Conservation (phyloP, 208 protist genomes). For the Herpetomonas samuelpessoai region DNA sequence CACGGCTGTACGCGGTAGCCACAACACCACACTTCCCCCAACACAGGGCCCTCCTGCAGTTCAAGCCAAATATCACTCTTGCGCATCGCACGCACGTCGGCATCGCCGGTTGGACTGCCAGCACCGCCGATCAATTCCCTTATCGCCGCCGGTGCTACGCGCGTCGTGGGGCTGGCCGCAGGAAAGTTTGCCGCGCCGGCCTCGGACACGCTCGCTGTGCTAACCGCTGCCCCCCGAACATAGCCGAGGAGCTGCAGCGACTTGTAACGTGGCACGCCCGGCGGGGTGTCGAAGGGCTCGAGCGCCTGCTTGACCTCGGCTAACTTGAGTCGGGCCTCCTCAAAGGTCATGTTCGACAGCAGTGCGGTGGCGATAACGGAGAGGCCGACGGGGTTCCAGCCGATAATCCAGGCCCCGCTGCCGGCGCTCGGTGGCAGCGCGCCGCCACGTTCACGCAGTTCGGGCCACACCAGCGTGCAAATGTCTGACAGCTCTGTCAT, state of each 20-base stretch:
- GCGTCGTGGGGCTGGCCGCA: not conserved
- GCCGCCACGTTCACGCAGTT: constrained; percentile 6
- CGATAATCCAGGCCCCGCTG: constrained; percentile 58
- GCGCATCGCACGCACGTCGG: constrained; percentile 28
- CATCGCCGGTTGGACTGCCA: not conserved
- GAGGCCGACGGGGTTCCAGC: constrained; percentile 79
- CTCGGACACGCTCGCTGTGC: not conserved
- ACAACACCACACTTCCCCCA: constrained; percentile 82
- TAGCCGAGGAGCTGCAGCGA: constrained; percentile 58
- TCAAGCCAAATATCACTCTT: constrained; percentile 79
- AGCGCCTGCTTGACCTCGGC: constrained; percentile 29
- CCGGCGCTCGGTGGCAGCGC: not conserved
- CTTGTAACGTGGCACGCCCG: constrained; percentile 25
- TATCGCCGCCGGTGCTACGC: not conserved
- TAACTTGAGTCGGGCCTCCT: constrained; percentile 35
- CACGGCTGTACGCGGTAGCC: constrained; percentile 78
- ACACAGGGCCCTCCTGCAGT: constrained; percentile 52
- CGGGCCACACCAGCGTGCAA: constrained; percentile 79
- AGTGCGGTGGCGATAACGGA: constrained; percentile 63
- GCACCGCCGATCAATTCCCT: too few species aligned
- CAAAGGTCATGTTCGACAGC: constrained; percentile 33
- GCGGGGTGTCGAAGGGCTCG: constrained; percentile 8
- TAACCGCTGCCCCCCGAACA: constrained; percentile 19
- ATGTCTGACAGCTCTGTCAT: constrained; percentile 40
- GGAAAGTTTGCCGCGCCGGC: not conserved